These are phyloP conservation scores for Tephrocybe rancida DNA, from an alignment of 768 basidiomycete species.

Conservation along the genomic window DNA sequence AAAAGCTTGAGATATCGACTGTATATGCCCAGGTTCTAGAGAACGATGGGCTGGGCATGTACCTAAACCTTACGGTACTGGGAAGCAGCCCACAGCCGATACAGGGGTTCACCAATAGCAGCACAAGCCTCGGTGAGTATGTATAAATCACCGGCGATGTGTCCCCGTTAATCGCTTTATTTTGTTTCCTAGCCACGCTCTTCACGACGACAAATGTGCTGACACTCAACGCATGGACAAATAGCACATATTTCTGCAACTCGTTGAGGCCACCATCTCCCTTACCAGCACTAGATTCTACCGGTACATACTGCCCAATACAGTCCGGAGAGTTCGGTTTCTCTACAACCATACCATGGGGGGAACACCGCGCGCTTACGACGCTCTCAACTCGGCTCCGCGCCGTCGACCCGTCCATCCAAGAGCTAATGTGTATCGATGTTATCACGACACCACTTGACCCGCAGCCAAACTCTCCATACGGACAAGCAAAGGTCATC, in stretches of 20 bases:
- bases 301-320: slow-evolving; percentile 73
- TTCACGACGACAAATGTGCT: slow-evolving; percentile 83
- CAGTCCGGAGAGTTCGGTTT: slow-evolving; percentile 80
- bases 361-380: slow-evolving; percentile 68
- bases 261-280: slow-evolving; percentile 80
- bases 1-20: slow-evolving; percentile 65
- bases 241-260: slow-evolving; percentile 76
- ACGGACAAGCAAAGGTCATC: slow-evolving; percentile 67
- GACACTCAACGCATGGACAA: slow-evolving; percentile 72
- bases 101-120: slow-evolving; percentile 57
- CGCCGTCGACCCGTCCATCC: slow-evolving; percentile 84
- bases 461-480: slow-evolving; percentile 57
- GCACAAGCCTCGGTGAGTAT: slow-evolving; percentile 67
- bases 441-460: slow-evolving; percentile 76
- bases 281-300: slow-evolving; percentile 47
- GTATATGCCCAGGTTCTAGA: slow-evolving; percentile 74
- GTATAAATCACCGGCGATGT: slow-evolving; percentile 9
- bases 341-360: slow-evolving; percentile 71
- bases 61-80: slow-evolving; percentile 73
- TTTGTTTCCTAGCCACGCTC: slow-evolving; percentile 64
- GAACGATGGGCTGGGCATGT: slow-evolving; percentile 39
- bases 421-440: slow-evolving; percentile 83
- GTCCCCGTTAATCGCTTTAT: slow-evolving; percentile 15
- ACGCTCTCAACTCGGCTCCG: slow-evolving; percentile 85
- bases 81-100: slow-evolving; percentile 65